Conservation (phyloP, 768 basidiomycete genomes). For the Lentinula guzmanii region DNA sequence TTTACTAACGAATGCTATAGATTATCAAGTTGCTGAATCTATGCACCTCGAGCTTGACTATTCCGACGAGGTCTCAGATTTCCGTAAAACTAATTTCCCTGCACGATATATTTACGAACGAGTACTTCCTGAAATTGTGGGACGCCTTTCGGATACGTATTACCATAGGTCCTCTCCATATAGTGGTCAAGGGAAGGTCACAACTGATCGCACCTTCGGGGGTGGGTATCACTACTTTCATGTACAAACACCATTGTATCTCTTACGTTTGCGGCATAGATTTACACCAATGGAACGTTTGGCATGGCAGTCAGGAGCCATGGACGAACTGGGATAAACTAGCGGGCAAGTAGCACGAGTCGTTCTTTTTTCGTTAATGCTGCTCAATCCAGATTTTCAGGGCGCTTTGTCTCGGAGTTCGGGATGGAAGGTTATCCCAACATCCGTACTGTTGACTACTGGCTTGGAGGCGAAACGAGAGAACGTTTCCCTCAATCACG, state of each 20-base stretch:
- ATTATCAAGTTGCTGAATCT: constrained; percentile 86
- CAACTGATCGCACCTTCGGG: constrained; percentile 71
- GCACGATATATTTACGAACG: constrained; percentile 89
- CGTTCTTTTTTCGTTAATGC: neutral
- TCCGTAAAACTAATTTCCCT: constrained; percentile 81
- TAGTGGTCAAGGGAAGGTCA: constrained; percentile 68
- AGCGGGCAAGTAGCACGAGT: constrained; percentile 35
- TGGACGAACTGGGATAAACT: constrained; percentile 95
- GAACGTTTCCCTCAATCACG: constrained; percentile 89
- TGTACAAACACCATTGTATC: neutral
- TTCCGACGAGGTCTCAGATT: constrained; percentile 77
- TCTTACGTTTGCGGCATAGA: constrained; percentile 32
- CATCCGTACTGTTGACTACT: constrained; percentile 83
- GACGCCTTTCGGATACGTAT: constrained; percentile 53
- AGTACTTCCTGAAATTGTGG: constrained; percentile 70
- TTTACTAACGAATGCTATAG: constrained; percentile 83
- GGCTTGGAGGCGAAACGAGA: constrained; percentile 66
- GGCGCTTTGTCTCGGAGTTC: constrained; percentile 89
- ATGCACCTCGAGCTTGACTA: constrained; percentile 78
- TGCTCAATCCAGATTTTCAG: neutral
- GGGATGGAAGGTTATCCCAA: constrained; percentile 92
- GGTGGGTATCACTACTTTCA: neutral
- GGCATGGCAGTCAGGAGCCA: constrained; percentile 24
- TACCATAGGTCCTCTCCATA: constrained; percentile 91
- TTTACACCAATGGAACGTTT: constrained; percentile 77